A percentile compares a stretch with the other conserved stretches of the same genome.
Evolutionary conservation across 1,284 basidiomycete species (phyloP).

Genomic region (Cutaneotrichosporon sp.): DNA sequence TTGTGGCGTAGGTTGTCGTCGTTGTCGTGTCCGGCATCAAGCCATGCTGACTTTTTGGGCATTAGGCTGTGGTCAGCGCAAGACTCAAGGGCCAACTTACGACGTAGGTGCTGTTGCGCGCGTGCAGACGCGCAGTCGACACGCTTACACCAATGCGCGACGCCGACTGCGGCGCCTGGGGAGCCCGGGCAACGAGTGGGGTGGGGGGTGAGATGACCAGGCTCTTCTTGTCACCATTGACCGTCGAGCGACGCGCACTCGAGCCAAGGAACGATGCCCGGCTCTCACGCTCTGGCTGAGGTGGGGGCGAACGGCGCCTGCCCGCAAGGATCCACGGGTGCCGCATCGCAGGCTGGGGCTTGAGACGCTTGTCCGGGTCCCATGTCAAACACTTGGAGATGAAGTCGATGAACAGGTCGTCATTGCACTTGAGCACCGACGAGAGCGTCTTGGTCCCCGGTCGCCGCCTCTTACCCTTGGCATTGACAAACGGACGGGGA

Average conservation of each 20-base stretch:
- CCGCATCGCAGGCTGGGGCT: slow-evolving; percentile 88
- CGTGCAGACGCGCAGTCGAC: slow-evolving; percentile 25
- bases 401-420: slow-evolving; percentile 62
- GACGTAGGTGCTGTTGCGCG: slow-evolving; percentile 29
- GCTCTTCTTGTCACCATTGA: slow-evolving; percentile 26
- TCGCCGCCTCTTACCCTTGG: slow-evolving; percentile 87
- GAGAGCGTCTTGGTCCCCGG: slow-evolving; percentile 87
- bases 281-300: slow-evolving; percentile 20
- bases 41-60: slow-evolving; percentile 30
- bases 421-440: slow-evolving; percentile 82
- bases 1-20: not conserved
- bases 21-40: slow-evolving; percentile 10
- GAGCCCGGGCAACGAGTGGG: slow-evolving; percentile 43
- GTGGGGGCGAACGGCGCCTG: slow-evolving; percentile 54
- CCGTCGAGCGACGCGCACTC: slow-evolving; percentile 17
- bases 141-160: slow-evolving; percentile 29
- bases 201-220: slow-evolving; percentile 48
- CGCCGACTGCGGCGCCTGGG: slow-evolving; percentile 20
- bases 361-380: slow-evolving; percentile 95
- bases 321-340: slow-evolving; percentile 77
- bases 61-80: slow-evolving; percentile 19
- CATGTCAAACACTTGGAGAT: slow-evolving; percentile 93
- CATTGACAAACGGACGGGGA: slow-evolving; percentile 91
- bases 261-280: slow-evolving; percentile 19
- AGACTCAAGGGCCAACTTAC: slow-evolving; percentile 14